phyloP scores from a whole-genome alignment of 805 yeast species.

The Lachancea waltii region DNA sequence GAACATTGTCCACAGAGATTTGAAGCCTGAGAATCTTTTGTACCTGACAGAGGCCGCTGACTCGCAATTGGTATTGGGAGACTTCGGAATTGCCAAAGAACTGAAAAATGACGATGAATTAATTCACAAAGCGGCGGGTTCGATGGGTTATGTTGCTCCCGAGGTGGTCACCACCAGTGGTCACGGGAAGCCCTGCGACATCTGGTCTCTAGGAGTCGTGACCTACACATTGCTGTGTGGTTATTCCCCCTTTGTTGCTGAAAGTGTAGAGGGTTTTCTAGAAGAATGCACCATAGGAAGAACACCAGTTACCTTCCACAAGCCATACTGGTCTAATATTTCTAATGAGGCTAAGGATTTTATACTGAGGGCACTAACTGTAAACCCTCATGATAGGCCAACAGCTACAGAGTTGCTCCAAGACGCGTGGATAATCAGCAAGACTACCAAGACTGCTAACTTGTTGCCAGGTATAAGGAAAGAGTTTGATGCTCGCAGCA shows the following conservation, averaged over 20 bases:
- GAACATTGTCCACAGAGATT: slow-evolving; percentile 87
- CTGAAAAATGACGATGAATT: slow-evolving; percentile 53
- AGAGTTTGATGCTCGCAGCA: slow-evolving; percentile 77
- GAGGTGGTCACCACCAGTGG: slow-evolving; percentile 78
- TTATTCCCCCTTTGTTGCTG: slow-evolving; percentile 85
- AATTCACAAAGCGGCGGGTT: slow-evolving; percentile 74
- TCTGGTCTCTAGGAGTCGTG: slow-evolving; percentile 93
- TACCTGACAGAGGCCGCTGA: slow-evolving; percentile 53
- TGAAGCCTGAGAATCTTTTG: slow-evolving; percentile 89
- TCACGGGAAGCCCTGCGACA: slow-evolving; percentile 92
- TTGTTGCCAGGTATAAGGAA: slow-evolving; percentile 74
- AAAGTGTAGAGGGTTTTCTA: slow-evolving; percentile 71
- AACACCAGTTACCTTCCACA: slow-evolving; percentile 76
- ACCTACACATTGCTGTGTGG: slow-evolving; percentile 88
- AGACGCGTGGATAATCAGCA: slow-evolving; percentile 69
- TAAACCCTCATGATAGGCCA: slow-evolving; percentile 62
- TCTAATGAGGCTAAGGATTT: slow-evolving; percentile 76
- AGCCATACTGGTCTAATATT: slow-evolving; percentile 78
- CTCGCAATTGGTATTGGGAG: slow-evolving; percentile 81
- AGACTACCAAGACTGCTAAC: slow-evolving; percentile 48
- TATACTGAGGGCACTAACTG: slow-evolving; percentile 61
- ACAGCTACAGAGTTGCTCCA: slow-evolving; percentile 56
- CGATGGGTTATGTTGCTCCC: slow-evolving; percentile 96
- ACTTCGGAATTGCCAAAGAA: slow-evolving; percentile 90
- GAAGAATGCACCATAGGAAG: slow-evolving; percentile 66